Evolutionary conservation across 768 basidiomycete genomes (phyloP).

Genomic region (Arthromyces matolae): DNA sequence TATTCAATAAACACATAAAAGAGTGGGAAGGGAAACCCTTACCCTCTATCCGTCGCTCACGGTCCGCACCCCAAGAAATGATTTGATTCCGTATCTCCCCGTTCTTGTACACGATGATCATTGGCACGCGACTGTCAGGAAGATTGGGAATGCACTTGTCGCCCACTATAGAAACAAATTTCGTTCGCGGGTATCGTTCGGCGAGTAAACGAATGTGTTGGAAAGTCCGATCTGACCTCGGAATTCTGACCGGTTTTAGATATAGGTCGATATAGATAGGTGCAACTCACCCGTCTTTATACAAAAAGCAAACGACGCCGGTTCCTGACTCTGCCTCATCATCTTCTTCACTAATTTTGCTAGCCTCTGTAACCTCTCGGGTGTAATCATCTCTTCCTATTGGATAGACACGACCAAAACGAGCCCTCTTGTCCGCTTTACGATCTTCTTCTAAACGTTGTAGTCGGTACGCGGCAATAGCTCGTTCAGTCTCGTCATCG

Average conservation of each 20-base stretch:
- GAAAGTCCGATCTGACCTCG: conserved; percentile 73
- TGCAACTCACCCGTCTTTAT: conserved; percentile 83
- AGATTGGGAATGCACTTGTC: conserved; percentile 96
- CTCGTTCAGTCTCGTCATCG: conserved; percentile 74
- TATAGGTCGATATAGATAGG: neutral
- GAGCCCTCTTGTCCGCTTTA: conserved; percentile 51
- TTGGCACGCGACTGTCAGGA: conserved; percentile 86
- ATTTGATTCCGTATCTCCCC: conserved; percentile 90
- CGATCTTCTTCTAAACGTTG: conserved; percentile 64
- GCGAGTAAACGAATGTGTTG: conserved; percentile 71
- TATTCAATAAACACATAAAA: conserved; percentile 7
- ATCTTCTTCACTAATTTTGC: conserved; percentile 61
- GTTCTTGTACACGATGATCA: conserved; percentile 87
- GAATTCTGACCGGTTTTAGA: conserved; percentile 47
- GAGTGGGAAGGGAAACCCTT: neutral
- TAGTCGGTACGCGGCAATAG: conserved; percentile 62
- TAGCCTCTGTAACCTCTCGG: conserved; percentile 91
- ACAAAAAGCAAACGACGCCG: conserved; percentile 90
- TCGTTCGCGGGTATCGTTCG: conserved; percentile 81
- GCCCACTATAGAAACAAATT: conserved; percentile 94
- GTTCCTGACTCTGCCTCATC: conserved; percentile 73
- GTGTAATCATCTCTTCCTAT: conserved; percentile 94
- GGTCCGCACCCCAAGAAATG: conserved; percentile 78
- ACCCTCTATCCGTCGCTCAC: conserved; percentile 79
- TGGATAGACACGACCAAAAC: conserved; percentile 83